These are phyloP conservation scores for Leccinum fuscescens DNA, from an alignment of 1,284 basidiomycete species.

Conservation along the genomic window DNA sequence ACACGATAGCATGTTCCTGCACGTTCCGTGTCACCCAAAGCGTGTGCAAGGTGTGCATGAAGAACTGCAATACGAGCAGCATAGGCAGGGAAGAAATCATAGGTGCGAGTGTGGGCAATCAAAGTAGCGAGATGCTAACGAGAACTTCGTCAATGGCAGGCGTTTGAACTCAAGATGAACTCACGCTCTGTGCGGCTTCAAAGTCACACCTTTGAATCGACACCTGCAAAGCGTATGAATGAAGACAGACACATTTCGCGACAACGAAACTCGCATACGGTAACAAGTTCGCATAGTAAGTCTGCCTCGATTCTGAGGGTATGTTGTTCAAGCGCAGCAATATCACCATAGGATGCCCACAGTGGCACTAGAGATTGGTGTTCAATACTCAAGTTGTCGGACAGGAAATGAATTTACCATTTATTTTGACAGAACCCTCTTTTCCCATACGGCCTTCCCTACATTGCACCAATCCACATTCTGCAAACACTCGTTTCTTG, in stretches of 20 bases:
- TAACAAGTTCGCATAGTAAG: constrained; percentile 62
- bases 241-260: not conserved
- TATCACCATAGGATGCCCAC: constrained; percentile 53
- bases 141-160: not conserved
- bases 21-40: constrained; percentile 43
- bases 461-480: constrained; percentile 53
- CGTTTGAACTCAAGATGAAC: constrained; percentile 1
- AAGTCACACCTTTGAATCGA: constrained; percentile 67
- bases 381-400: not conserved
- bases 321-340: constrained; percentile 46
- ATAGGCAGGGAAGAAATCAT: constrained; percentile 54
- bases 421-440: constrained; percentile 19
- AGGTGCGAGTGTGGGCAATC: constrained; percentile 60
- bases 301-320: constrained; percentile 68
- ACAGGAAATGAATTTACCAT: constrained; percentile 22
- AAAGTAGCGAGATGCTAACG: constrained; percentile 51
- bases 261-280: constrained; percentile 39
- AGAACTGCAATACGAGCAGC: constrained; percentile 63
- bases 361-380: constrained; percentile 25
- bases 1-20: constrained; percentile 62
- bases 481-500: constrained; percentile 65
- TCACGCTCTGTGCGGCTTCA: constrained; percentile 51
- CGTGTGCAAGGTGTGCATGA: constrained; percentile 71
- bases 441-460: constrained; percentile 18
- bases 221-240: constrained; percentile 39